Evolutionary conservation across 139 green algal genomes (phyloP), one percentile per base, ranked within the genome.

Genomic region (Chlamydomonas sp.): DNA sequence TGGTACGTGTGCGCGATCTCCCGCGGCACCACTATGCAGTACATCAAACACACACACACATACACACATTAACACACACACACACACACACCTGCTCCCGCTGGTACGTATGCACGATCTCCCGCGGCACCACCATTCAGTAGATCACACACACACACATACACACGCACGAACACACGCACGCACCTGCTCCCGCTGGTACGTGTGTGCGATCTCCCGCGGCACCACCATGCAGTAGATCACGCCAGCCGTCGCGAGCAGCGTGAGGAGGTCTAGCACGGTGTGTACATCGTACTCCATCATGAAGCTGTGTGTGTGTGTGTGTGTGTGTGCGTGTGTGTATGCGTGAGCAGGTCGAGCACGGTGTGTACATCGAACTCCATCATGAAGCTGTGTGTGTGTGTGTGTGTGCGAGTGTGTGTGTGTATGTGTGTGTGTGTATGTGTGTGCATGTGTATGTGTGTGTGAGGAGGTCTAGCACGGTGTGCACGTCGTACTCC

Each of bases 281-380:
- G 95, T 98, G 84, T 99, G 94, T 60, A 98, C 93, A 80, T 99
- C 94, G 74, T 97, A 97, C 84, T 98, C 94, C 94, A 98, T 98
- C 84, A 98, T 92, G 74, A 98, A 91, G 78, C 88, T 95, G 82
- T 73, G 85, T n/a, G n/a, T n/a, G n/a, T n/a, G n/a, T n/a, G n/a
- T n/a, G n/a, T n/a, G n/a, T n/a, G n/a, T n/a, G n/a, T n/a, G n/a
- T n/a, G n/a, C n/a, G n/a, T n/a, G n/a, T n/a, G n/a, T n/a, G n/a
- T n/a, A n/a, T n/a, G n/a, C n/a, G n/a, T n/a, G n/a, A n/a, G n/a
- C n/a, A n/a, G n/a, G n/a, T n/a, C n/a, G n/a, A n/a, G n/a, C n/a
- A n/a, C n/a, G n/a, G n/a, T n/a, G n/a, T 33, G n/a, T 63, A 63
- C 26, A 28, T 6, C 13, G 54, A 63, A 35, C 20, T 35, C 20